Base-by-base conservation (phyloP, 164 flowering plant species). In the Liquidambar formosana region DNA sequence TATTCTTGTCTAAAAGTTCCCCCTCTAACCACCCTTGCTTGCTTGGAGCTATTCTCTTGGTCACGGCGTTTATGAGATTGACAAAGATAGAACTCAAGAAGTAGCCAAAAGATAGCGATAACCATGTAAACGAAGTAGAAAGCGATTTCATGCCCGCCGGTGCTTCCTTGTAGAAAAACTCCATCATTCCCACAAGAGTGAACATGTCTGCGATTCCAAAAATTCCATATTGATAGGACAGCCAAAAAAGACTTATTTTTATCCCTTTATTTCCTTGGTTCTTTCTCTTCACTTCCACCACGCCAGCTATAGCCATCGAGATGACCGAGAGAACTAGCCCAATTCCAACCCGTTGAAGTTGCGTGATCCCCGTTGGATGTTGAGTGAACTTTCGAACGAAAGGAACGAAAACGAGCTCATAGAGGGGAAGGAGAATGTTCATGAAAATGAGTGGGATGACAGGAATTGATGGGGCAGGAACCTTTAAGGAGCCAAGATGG, bases 141-240 rank as follows among this genome's bases (percentile, higher is more conserved):
- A 90, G 87, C 0, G 95, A 88, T 59, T 74, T 81, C 92, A 88
- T 88, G 19, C 89, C 79, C 0, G 72, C 69, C 0, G 92, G 88
- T 1, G 95, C 87, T 69, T 90, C 91, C 60, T 71, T 81, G 76
- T 88, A 90, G 83, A 80, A 90, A 52, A 90, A 88, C 59, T 88
- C 91, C 47, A 88, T 44, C 15, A 88, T 48, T 1, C 92, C 95
- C 14, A 85, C 89, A 1, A 86, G 71, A 0, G 91, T 86, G 68
- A 89, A 89, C 90, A 89, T 82, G 69, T 89, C 91, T 0, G 95
- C 92, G 11, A 88, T 78, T 10, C 92, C 95, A 43, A 88, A 86
- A 10, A 85, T 70, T 0, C 73, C 85, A 58, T 77, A 90, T 54
- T 90, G 95, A 62, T 84, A 84, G 0, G 88, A 75, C 2, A 90